These are phyloP conservation scores for Diaporthe australafricana DNA, from an alignment of 2,329 filamentous ascomycete species.

Conservation along the genomic window DNA sequence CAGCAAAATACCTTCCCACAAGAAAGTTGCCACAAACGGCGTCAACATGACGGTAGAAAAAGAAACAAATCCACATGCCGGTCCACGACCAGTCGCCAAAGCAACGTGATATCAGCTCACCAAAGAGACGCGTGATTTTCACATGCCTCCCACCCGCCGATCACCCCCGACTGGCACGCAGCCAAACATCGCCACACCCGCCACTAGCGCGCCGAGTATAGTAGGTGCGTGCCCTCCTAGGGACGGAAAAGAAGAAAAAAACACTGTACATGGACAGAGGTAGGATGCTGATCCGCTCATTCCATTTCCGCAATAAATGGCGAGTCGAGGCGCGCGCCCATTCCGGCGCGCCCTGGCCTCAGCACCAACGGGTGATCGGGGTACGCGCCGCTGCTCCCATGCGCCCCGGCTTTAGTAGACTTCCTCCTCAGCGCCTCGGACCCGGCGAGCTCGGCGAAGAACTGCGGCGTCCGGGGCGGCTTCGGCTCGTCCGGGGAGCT, in stretches of 20 bases:
- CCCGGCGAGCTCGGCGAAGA: constrained; percentile 35
- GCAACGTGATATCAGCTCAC: constrained; percentile 1
- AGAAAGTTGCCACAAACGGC: not conserved
- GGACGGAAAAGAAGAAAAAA: not conserved
- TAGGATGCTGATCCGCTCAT: not conserved
- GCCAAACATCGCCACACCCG: not conserved
- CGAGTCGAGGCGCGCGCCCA: constrained; percentile 19
- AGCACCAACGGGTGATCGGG: constrained; percentile 22
- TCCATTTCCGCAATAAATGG: constrained; percentile 35
- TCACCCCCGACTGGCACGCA: not conserved
- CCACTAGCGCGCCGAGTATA: not conserved
- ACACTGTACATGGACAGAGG: not conserved
- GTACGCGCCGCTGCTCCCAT: not conserved
- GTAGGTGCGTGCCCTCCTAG: no score
- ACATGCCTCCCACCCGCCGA: not conserved
- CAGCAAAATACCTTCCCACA: not conserved
- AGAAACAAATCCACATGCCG: not conserved
- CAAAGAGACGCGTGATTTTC: not conserved
- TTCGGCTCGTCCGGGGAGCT: constrained; percentile 15
- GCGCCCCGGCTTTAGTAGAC: no score
- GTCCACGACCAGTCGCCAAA: not conserved
- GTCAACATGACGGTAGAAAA: not conserved
- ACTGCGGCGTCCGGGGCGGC: constrained; percentile 36
- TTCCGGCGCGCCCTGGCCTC: constrained; percentile 23
- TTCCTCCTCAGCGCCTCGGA: not conserved